These are phyloP conservation scores for Wickerhamiella infanticola DNA, from an alignment of 1,139 yeast species.

Conservation along the genomic window DNA sequence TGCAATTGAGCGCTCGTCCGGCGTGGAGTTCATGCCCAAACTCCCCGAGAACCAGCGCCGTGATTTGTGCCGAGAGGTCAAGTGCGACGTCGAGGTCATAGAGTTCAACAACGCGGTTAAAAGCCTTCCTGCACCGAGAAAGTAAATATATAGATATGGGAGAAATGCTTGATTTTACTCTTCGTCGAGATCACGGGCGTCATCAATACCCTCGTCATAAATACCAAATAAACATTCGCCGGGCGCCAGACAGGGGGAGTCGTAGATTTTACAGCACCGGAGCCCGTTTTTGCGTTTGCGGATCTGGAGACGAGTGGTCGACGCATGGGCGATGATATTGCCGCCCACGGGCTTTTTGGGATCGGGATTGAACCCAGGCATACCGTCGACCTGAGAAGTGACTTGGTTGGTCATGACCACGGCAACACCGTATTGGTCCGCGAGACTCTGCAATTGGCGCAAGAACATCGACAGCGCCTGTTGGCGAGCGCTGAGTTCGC, in stretches of 20 bases:
- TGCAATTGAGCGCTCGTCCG: constrained; percentile 75
- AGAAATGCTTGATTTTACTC: not conserved
- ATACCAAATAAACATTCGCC: constrained; percentile 91
- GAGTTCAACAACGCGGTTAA: constrained; percentile 14
- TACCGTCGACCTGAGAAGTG: constrained; percentile 95
- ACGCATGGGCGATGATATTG: constrained; percentile 91
- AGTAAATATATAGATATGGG: not conserved
- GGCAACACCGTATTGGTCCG: constrained; percentile 97
- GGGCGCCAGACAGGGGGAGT: constrained; percentile 91
- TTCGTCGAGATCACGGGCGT: constrained; percentile 55
- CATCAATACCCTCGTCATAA: constrained; percentile 94
- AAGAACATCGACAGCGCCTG: constrained; percentile 85
- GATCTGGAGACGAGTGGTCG: constrained; percentile 81
- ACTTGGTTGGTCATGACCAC: constrained; percentile 98
- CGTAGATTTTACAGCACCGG: constrained; percentile 85
- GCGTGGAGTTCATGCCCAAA: constrained; percentile 62
- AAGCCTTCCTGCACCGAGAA: constrained; percentile 1
- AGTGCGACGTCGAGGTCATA: constrained; percentile 32
- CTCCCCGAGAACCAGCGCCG: constrained; percentile 46
- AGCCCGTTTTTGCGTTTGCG: constrained; percentile 86
- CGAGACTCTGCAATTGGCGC: constrained; percentile 80
- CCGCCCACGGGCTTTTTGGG: constrained; percentile 99
- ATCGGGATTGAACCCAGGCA: constrained; percentile 76
- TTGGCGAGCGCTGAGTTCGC: constrained; percentile 90
- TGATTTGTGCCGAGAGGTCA: constrained; percentile 63